Conservation (phyloP, 192 early-diverging fungal genomes). For the Podila epicladia region DNA sequence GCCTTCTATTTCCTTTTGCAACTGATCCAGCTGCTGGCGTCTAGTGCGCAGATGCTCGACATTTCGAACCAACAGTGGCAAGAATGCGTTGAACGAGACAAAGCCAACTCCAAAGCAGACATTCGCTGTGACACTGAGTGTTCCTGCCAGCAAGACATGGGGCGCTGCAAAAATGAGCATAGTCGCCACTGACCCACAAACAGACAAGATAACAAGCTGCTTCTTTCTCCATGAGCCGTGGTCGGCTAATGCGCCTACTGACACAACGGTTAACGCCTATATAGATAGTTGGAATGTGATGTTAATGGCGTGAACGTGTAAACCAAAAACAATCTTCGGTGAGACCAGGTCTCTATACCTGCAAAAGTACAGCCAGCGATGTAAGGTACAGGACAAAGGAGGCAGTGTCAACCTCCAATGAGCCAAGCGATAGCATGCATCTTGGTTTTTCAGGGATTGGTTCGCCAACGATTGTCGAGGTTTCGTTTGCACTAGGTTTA, state of each 20-base stretch:
- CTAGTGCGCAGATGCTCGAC: constrained; percentile 22
- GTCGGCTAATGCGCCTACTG: constrained; percentile 51
- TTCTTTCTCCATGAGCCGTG: constrained; percentile 54
- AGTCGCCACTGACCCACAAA: constrained; percentile 51
- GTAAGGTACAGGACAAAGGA: constrained; percentile 55
- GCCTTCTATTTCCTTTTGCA: constrained; percentile 11
- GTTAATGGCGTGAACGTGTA: background rate
- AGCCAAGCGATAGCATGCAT: constrained; percentile 51
- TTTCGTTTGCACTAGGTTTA: constrained; percentile 11
- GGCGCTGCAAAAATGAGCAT: constrained; percentile 54
- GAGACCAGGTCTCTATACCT: constrained; percentile 19
- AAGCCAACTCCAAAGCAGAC: constrained; percentile 58
- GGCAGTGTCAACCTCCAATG: constrained; percentile 47
- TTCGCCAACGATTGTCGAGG: background rate
- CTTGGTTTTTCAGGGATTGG: constrained; percentile 16
- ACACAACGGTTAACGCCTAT: constrained; percentile 50
- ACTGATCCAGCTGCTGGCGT: constrained; percentile 9
- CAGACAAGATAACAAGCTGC: constrained; percentile 51
- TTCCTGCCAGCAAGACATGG: constrained; percentile 41
- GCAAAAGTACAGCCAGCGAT: constrained; percentile 50
- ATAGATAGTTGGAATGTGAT: background rate
- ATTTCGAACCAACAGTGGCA: constrained; percentile 57
- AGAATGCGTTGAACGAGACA: constrained; percentile 63
- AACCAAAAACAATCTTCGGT: background rate
- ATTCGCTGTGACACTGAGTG: constrained; percentile 54